phyloP scores from a whole-genome alignment of 306 rosid species.

The Fragaria iinumae region DNA sequence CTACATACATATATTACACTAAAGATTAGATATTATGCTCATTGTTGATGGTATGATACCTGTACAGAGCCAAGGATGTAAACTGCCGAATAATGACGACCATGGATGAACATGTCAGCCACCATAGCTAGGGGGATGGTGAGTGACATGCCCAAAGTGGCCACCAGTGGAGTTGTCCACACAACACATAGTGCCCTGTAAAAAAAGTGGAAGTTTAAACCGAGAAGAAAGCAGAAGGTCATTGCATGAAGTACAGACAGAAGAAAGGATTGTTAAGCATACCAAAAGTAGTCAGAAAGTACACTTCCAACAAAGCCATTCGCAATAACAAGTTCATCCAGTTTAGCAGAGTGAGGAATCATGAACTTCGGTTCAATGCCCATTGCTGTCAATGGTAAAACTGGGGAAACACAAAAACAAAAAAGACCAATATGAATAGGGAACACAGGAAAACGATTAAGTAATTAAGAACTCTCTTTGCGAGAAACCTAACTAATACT shows the following conservation, averaged over 20 bases:
- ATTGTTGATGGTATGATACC: conserved; percentile 38
- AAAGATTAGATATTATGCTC: background rate
- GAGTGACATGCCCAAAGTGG: conserved; percentile 98
- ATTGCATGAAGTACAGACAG: conserved; percentile 12
- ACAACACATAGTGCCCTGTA: conserved; percentile 93
- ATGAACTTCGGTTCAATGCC: conserved; percentile 92
- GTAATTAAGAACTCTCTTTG: conserved; percentile 1
- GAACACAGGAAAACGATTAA: background rate
- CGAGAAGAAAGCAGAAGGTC: conserved; percentile 17
- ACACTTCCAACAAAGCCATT: conserved; percentile 95
- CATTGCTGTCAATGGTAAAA: conserved; percentile 88
- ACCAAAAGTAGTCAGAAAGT: conserved; percentile 96
- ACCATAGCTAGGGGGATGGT: conserved; percentile 98
- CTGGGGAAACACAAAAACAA: conserved; percentile 40
- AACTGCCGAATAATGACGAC: conserved; percentile 84
- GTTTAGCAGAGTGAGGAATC: conserved; percentile 70
- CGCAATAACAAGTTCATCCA: conserved; percentile 92
- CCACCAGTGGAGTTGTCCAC: conserved; percentile 98
- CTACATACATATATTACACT: background rate
- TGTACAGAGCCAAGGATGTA: conserved; percentile 90
- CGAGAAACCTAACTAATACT: conserved; percentile 22
- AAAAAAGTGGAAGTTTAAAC: conserved; percentile 24
- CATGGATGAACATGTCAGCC: conserved; percentile 96
- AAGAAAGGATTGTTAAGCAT: conserved; percentile 19
- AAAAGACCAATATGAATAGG: background rate